Percentiles rank a stretch among this genome's conserved stretches.
These are phyloP conservation scores for Hygrocybe coccinea DNA, from an alignment of 768 basidiomycete genomes.

Conservation along the genomic window DNA sequence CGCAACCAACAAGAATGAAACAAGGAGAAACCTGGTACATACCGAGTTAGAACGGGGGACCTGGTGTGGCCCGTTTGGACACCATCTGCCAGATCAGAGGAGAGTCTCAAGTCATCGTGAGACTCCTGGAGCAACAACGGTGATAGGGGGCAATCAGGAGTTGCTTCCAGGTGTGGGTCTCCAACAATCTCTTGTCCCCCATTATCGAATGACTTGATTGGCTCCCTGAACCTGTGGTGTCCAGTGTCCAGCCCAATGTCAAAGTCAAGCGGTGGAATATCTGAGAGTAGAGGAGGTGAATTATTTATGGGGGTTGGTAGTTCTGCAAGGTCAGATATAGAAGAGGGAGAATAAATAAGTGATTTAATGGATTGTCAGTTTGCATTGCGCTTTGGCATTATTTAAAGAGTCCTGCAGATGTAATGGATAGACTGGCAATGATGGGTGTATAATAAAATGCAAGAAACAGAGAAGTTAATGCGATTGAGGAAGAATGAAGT, in stretches of 20 bases:
- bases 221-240: background rate
- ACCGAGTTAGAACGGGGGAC: background rate
- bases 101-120: background rate
- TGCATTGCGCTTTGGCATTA: background rate
- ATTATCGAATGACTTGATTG: background rate
- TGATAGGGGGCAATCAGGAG: background rate
- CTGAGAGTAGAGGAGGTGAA: background rate
- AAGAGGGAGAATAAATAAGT: background rate
- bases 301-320: background rate
- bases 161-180: background rate
- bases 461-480: no score
- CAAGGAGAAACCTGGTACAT: background rate
- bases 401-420: background rate
- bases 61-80: background rate
- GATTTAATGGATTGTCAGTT: background rate
- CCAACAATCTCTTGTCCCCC: background rate
- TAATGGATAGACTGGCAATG: background rate
- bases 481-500: no score
- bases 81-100: background rate
- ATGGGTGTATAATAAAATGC: background rate
- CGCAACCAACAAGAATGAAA: background rate
- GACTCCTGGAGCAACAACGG: background rate
- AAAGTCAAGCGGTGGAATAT: background rate
- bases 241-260: background rate
- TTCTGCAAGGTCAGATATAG: background rate